A percentile compares a stretch with the other conserved stretches of the same genome.
Evolutionary conservation across 2,329 filamentous ascomycete species (phyloP).

Genomic region (Trichoderma sp.): DNA sequence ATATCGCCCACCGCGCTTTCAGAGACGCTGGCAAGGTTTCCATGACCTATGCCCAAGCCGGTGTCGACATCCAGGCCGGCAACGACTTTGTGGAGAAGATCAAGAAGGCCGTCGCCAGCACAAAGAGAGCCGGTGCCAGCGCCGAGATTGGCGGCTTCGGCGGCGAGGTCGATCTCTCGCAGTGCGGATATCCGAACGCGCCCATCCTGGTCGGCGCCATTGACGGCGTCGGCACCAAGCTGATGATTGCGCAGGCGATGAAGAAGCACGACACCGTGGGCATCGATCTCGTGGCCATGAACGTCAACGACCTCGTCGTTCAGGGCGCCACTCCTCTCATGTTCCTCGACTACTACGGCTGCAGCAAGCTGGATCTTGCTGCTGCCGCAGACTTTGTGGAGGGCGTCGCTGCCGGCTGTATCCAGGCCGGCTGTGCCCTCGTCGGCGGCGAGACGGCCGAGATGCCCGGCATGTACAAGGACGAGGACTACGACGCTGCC

Average conservation of each 20-base stretch:
- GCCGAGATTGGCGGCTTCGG: slow-evolving; percentile 96
- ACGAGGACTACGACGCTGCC: slow-evolving; percentile 88
- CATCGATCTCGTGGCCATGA: slow-evolving; percentile 97
- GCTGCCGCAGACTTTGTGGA: slow-evolving; percentile 84
- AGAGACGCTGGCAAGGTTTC: slow-evolving; percentile 46
- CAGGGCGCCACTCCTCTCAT: slow-evolving; percentile 93
- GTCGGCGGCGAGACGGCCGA: slow-evolving; percentile 98
- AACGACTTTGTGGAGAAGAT: slow-evolving; percentile 92
- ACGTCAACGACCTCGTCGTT: slow-evolving; percentile 95
- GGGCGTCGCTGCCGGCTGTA: slow-evolving; percentile 86
- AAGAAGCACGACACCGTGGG: slow-evolving; percentile 92
- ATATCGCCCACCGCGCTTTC: slow-evolving; percentile 82
- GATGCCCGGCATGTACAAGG: slow-evolving; percentile 93
- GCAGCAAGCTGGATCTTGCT: slow-evolving; percentile 79
- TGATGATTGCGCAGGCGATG: slow-evolving; percentile 91
- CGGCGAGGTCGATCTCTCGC: slow-evolving; percentile 63
- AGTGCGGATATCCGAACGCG: slow-evolving; percentile 71
- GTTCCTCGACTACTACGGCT: slow-evolving; percentile 98
- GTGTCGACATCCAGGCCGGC: slow-evolving; percentile 91
- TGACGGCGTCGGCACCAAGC: slow-evolving; percentile 94
- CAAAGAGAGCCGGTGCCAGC: slow-evolving; percentile 81
- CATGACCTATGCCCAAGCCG: slow-evolving; percentile 89
- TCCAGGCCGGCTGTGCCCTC: slow-evolving; percentile 80
- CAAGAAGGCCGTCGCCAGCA: slow-evolving; percentile 85
- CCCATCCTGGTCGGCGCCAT: slow-evolving; percentile 92